Conservation (phyloP, 139 green algal genomes). For the Chlamydomonas schloesseri region DNA sequence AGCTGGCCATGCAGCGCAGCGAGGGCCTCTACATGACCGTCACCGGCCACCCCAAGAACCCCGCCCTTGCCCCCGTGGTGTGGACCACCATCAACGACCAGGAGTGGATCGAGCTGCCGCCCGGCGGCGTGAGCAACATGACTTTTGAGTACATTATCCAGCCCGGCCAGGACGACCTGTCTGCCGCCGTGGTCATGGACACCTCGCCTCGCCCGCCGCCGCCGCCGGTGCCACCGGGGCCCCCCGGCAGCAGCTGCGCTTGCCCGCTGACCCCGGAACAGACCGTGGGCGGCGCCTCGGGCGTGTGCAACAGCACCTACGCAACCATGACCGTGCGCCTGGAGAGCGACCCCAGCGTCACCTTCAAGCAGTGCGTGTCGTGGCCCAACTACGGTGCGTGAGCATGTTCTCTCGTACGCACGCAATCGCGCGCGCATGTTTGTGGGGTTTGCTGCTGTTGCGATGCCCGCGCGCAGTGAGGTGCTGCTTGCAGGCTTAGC, state of each 20-base stretch:
- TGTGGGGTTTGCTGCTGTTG: too few relatives aligned
- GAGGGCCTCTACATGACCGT: conserved; percentile 40
- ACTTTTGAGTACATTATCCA: conserved; percentile 45
- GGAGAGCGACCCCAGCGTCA: not conserved
- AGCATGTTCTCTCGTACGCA: too few relatives aligned
- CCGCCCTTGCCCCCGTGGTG: not conserved
- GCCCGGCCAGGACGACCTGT: conserved; percentile 54
- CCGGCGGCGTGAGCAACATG: conserved; percentile 42
- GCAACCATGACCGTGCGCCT: not conserved
- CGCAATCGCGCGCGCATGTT: too few relatives aligned
- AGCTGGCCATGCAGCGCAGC: conserved; percentile 19
- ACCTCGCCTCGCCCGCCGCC: not conserved
- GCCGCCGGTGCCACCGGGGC: conserved; percentile 1
- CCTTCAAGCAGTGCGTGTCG: not conserved
- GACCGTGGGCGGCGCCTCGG: not conserved
- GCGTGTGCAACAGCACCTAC: not conserved
- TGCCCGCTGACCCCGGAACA: not conserved
- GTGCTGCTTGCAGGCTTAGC: too few relatives aligned
- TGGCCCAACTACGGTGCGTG: conserved; percentile 16
- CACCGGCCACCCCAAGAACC: conserved; percentile 32
- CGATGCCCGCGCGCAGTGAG: too few relatives aligned
- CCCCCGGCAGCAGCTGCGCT: not conserved
- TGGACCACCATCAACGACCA: conserved; percentile 27
- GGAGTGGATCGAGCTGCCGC: conserved; percentile 30
- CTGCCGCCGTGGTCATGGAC: conserved; percentile 43